These are phyloP conservation scores for Hypoxylon rubiginosum DNA, from an alignment of 2,329 filamentous ascomycete species.

Conservation along the genomic window DNA sequence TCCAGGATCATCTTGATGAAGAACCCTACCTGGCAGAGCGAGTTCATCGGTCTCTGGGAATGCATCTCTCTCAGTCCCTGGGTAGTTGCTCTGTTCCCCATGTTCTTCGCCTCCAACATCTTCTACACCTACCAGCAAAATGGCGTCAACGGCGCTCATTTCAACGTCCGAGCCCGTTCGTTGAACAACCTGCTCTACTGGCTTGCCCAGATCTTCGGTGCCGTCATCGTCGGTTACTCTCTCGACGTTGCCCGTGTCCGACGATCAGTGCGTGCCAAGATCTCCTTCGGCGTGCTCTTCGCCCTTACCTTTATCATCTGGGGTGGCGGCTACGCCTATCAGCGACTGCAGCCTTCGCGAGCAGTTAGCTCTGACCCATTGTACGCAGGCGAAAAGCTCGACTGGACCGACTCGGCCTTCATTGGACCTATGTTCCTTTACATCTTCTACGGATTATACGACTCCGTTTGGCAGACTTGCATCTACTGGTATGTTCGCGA, in stretches of 20 bases:
- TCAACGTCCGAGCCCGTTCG: conserved; percentile 77
- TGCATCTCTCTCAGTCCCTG: conserved; percentile 74
- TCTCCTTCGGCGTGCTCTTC: conserved; percentile 70
- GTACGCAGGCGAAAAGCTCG: conserved; percentile 51
- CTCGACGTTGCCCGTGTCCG: conserved; percentile 71
- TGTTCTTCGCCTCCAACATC: conserved; percentile 85
- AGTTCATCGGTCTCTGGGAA: conserved; percentile 76
- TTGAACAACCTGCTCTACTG: conserved; percentile 81
- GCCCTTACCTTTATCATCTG: conserved; percentile 76
- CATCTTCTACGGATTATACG: conserved; percentile 63
- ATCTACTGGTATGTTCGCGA: conserved; percentile 87
- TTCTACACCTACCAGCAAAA: conserved; percentile 87
- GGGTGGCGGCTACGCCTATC: conserved; percentile 81
- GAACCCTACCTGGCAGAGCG: conserved; percentile 80
- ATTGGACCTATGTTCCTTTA: conserved; percentile 81
- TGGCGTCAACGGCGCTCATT: conserved; percentile 75
- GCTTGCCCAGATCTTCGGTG: conserved; percentile 78
- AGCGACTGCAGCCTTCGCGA: conserved; percentile 67
- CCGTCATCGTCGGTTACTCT: conserved; percentile 73
- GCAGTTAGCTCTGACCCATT: conserved; percentile 34
- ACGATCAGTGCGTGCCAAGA: conserved; percentile 73
- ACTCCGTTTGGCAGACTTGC: conserved; percentile 89
- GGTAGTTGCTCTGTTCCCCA: conserved; percentile 79
- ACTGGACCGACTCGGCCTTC: conserved; percentile 73
- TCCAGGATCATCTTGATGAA: conserved; percentile 81